phyloP scores from a whole-genome alignment of 2,329 filamentous ascomycete genomes.

The Talaromyces sp. region DNA sequence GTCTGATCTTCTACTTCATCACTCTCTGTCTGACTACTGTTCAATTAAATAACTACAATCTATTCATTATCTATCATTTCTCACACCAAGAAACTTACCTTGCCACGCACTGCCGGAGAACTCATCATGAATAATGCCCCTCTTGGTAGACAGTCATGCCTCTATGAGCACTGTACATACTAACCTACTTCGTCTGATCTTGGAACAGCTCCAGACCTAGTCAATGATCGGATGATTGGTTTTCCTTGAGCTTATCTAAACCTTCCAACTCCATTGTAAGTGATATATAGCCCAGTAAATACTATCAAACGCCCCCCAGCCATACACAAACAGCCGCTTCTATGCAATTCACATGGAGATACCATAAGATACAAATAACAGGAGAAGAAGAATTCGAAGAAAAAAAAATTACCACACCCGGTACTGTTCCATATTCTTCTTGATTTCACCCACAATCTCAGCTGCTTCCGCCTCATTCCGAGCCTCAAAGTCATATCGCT shows the following conservation, averaged over 20 bases:
- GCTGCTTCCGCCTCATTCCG: slow-evolving; percentile 52
- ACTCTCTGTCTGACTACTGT: too few relatives aligned
- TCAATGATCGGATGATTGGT: background rate
- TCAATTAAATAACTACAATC: too few relatives aligned
- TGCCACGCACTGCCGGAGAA: background rate
- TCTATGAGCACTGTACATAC: background rate
- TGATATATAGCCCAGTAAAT: background rate
- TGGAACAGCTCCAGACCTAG: background rate
- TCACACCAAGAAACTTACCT: too few relatives aligned
- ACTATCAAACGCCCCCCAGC: background rate
- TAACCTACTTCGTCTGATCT: background rate
- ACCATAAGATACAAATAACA: background rate
- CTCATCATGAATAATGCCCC: background rate
- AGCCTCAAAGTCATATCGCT: slow-evolving; percentile 63
- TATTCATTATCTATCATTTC: background rate
- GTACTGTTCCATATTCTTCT: slow-evolving; percentile 51
- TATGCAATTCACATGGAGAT: background rate
- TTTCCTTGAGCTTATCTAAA: background rate
- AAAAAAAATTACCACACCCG: slow-evolving; percentile 31
- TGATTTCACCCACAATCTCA: slow-evolving; percentile 60
- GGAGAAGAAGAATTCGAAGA: too few relatives aligned
- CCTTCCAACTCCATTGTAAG: background rate
- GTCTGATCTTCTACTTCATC: too few relatives aligned
- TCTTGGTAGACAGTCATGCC: background rate
- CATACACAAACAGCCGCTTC: background rate